Base-by-base conservation (phyloP, 495 filamentous ascomycete genomes). In the Thozetella sp. region DNA sequence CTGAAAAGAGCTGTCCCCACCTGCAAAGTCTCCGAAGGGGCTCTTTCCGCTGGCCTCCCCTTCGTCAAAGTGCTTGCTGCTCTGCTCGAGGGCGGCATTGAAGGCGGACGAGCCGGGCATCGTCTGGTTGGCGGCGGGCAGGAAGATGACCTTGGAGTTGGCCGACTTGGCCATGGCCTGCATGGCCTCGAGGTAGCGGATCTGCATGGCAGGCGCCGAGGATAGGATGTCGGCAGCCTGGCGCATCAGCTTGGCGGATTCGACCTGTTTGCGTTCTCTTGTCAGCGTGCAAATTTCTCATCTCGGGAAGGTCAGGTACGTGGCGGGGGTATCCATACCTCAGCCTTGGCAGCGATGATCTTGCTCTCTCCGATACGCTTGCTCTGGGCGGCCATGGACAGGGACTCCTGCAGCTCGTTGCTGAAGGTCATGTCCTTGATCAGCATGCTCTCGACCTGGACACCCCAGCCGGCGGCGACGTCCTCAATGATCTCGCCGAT, bases 371-470 rank as follows among this genome's bases (percentile, higher is more conserved):
- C 95, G 63, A 97, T 97, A 55, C 95, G 88, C 88, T 98, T 98
- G 78, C 86, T 89, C 82, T 99, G 93, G n/a, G 95, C 95, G n/a
- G 95, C 95, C 95, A 99, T 99, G 70, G 91, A 95, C 57, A 99
- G 85, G n/a, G 91, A 95, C 60, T 97, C 95, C 74, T 99, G 95
- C 26, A 99, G 86, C 59, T 98, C 95, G 68, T 89, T 85, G 82
- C 86, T 90, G 88, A 99, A 99, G 72, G 97, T 92, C 72, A 99
- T 96, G 75, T 99, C 95, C 77, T 99, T 99, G 84, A 99, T 92
- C 58, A 99, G 86, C 96, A 99, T 99, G 67, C 87, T 91, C 82
- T 98, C 96, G 58, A 99, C 95, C 69, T 91, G 85, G 22, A 96
- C 93, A 75, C 95, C 95, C 95, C 95, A 99, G 60, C 92, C 93